A percentile compares a stretch with the other conserved stretches of the same genome.
Evolutionary conservation across 306 rosid species (phyloP).

Genomic region (Parietaria judaica): DNA sequence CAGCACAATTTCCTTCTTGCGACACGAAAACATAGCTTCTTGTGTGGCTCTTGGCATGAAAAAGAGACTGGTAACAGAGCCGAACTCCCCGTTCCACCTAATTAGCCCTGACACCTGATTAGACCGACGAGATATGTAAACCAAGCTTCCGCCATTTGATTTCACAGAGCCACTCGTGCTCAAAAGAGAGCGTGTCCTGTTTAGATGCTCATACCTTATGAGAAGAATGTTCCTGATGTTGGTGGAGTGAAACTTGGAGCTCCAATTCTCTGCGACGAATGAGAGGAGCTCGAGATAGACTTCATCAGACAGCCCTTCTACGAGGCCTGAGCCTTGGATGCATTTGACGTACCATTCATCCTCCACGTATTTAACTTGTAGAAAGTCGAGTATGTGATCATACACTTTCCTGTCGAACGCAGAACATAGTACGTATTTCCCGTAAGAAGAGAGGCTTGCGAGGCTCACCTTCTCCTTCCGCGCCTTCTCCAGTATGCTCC

Average conservation of each 20-base stretch:
- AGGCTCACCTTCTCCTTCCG: conserved; percentile 27
- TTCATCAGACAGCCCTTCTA: conserved; percentile 42
- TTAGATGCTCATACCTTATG: conserved; percentile 32
- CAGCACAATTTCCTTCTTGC: too few species aligned
- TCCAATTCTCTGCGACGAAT: conserved; percentile 42
- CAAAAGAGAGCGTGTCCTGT: conserved; percentile 30
- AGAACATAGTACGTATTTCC: conserved; percentile 31
- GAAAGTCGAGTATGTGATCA: conserved; percentile 33
- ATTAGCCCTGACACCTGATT: conserved; percentile 13
- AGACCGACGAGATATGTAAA: too few species aligned
- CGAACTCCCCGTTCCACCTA: conserved; percentile 40
- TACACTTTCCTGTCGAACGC: conserved; percentile 40
- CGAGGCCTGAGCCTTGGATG: conserved; percentile 46
- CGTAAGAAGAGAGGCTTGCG: conserved; percentile 11
- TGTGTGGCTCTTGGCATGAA: conserved; percentile 55
- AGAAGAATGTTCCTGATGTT: conserved; percentile 30
- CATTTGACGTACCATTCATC: conserved; percentile 64
- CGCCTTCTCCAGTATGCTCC: conserved; percentile 45
- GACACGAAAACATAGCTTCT: too few species aligned
- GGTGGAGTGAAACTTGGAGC: conserved; percentile 18
- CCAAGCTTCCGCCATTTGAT: too few species aligned
- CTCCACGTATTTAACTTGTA: conserved; percentile 36
- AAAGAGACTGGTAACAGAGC: conserved; percentile 9
- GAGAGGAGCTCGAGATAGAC: conserved; percentile 41
- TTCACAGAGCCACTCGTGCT: conserved; percentile 10